These are phyloP conservation scores for Aspergillus heteromorphus DNA, from an alignment of 495 filamentous ascomycete species.

Conservation along the genomic window DNA sequence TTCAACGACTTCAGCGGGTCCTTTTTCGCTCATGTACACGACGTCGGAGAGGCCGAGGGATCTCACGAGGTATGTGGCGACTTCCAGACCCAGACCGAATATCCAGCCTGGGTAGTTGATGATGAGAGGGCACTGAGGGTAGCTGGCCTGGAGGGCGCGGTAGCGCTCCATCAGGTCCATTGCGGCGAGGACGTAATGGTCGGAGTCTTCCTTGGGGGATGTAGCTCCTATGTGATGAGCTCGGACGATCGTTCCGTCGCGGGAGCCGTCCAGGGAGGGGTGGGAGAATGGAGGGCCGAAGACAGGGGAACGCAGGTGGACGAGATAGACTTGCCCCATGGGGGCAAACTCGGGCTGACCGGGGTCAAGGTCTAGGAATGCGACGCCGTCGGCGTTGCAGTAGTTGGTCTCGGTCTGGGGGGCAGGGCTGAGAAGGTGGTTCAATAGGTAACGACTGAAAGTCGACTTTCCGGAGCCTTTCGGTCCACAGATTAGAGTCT, in stretches of 20 bases:
- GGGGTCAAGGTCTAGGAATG: conserved; percentile 76
- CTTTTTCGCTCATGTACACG: conserved; percentile 70
- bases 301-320: conserved; percentile 56
- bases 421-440: conserved; percentile 59
- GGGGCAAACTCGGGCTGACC: conserved; percentile 78
- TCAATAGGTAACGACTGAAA: conserved; percentile 69
- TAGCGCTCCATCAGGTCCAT: conserved; percentile 66
- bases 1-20: conserved; percentile 59
- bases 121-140: conserved; percentile 55
- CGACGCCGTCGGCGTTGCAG: conserved; percentile 42
- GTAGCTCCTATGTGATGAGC: conserved; percentile 69
- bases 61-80: conserved; percentile 58
- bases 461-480: conserved; percentile 87
- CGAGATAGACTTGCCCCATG: conserved; percentile 71
- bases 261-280: conserved; percentile 38
- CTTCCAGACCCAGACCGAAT: conserved; percentile 66
- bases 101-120: conserved; percentile 85
- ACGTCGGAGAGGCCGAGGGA: conserved; percentile 50
- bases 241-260: conserved; percentile 44
- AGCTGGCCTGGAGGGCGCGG: conserved; percentile 34
- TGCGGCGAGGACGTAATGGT: conserved; percentile 62
- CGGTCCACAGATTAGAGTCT: conserved; percentile 65
- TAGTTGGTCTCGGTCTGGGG: conserved; percentile 30
- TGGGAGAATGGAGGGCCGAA: conserved; percentile 75
- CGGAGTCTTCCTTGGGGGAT: conserved; percentile 63